A percentile compares a stretch with the other conserved stretches of the same genome.
Conservation (phyloP, 2,329 filamentous ascomycete genomes). For the Simplicillium aogashimaense region DNA sequence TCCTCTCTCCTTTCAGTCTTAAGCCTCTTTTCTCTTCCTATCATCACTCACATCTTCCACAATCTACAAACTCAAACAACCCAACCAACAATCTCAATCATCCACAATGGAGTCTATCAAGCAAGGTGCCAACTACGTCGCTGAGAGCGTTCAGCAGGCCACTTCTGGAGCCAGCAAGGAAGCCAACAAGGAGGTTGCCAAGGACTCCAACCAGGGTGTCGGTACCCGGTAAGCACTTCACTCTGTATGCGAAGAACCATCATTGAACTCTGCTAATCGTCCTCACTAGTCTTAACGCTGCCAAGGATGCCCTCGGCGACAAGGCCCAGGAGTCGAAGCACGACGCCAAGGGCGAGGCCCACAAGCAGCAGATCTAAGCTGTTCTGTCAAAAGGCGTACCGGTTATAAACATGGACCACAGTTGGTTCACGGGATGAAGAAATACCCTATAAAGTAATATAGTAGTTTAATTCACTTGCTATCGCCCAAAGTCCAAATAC, state of each 20-base stretch:
- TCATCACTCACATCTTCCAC: conserved; percentile 6
- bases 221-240: conserved; percentile 37
- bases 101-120: conserved; percentile 41
- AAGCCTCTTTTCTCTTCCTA: conserved; percentile 6
- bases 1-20: neutral
- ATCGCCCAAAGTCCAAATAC: too few relatives aligned
- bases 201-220: conserved; percentile 44
- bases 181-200: conserved; percentile 59
- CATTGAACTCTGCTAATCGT: neutral
- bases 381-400: neutral
- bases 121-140: conserved; percentile 58
- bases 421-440: neutral
- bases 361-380: conserved; percentile 30
- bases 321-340: conserved; percentile 32
- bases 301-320: conserved; percentile 37
- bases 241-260: too few relatives aligned
- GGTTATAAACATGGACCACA: neutral
- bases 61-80: conserved; percentile 10
- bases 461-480: neutral
- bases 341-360: conserved; percentile 26
- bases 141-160: conserved; percentile 50
- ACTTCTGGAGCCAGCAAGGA: conserved; percentile 52
- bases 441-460: conserved; percentile 1
- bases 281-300: conserved; percentile 29
- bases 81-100: conserved; percentile 10